Evolutionary conservation across 2,329 filamentous ascomycete genomes (phyloP), one percentile per base, ranked within the genome.

Genomic region (Fusarium redolens): DNA sequence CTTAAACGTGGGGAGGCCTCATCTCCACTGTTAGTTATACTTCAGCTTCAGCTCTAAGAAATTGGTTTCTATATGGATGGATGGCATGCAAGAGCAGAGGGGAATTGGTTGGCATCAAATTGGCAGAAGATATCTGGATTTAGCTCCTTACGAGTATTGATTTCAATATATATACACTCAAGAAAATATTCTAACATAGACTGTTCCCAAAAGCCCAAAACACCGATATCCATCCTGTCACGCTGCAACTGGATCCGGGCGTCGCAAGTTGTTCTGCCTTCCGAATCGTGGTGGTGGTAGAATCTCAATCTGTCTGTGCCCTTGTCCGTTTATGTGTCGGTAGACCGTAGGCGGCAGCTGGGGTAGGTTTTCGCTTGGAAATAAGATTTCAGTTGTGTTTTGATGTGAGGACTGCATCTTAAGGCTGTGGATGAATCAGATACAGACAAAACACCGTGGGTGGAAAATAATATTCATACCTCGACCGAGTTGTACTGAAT

Each of bases 311-410:
- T 20, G 48, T 22, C 25, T 18, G 41, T 35, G 13, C n/a, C 31
- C n/a, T 7, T 15, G 18, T 10, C 20, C 25, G 18, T 17, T 25
- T 4, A 20, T 20, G 4, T 22, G 5, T 5, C 11, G 33, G 10
- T 15, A 22, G 5, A 11, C 20, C 6, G 7, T 4, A 28, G 38
- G 44, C 20, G 56, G 41, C 0, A 43, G 15, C 6, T n/a, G 43
- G 18, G 20, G 54, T 10, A 25, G n/a, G 6, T 4, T 28, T 9
- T 40, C 9, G 5, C 20, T 20, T 15, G 9, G 7, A 5, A 11
- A 9, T 3, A n/a, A 11, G 10, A 14, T 4, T 5, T 4, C 15
- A 0, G 3, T 37, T 25, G 48, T 11, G 18, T 3, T 20, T 17
- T 10, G 10, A 22, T 33, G 31, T 17, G 4, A 37, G 1, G 18